Evolutionary conservation across 2,329 filamentous ascomycete genomes (phyloP), one percentile per base, ranked within the genome.

Genomic region (Calonectria pauciramosa): DNA sequence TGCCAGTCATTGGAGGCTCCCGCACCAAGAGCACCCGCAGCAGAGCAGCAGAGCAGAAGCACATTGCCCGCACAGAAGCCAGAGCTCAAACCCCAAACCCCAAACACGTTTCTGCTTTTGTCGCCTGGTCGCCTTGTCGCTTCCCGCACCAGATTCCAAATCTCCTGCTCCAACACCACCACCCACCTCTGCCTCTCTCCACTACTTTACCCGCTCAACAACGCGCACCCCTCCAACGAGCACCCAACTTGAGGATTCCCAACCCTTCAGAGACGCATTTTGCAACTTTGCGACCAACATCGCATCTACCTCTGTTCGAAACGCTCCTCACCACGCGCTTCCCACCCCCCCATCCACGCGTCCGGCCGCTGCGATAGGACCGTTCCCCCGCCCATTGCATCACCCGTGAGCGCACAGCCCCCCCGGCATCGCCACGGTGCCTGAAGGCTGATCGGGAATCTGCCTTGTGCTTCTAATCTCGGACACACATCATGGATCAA

Each of bases 381-480:
- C 73, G 71, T 74, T 76, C 80, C 79, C 81, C 78, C 81, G 80
- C 79, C 72, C 77, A 74, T 79, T 80, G 77, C 80, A 82, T 82
- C 81, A 81, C 76, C 74, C 73, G 78, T 75, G 76, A 81, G 74
- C 84, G 85, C 86, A 87, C 86, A 87, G 86, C 86, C 86, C 81
- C 56, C 79, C 80, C 81, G 76, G 81, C 82, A 83, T 79, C 81
- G 86, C 85, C 84, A 85, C 85, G 80, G 83, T 83, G 81, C 83
- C 83, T 82, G 79, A 83, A 87, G 86, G 86, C 86, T 87, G 86
- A 87, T 87, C 79, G 81, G 79, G 76, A 86, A 82, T 86, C 86
- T 88, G 87, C 87, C 87, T 88, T 82, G 85, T 80, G 78, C 78
- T 82, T 82, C 79, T 82, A 82, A 80, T 80, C 79, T 81, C 77